Base-by-base conservation (phyloP, 352 stramenopile genomes). In the Paralagenidium karlingii region DNA sequence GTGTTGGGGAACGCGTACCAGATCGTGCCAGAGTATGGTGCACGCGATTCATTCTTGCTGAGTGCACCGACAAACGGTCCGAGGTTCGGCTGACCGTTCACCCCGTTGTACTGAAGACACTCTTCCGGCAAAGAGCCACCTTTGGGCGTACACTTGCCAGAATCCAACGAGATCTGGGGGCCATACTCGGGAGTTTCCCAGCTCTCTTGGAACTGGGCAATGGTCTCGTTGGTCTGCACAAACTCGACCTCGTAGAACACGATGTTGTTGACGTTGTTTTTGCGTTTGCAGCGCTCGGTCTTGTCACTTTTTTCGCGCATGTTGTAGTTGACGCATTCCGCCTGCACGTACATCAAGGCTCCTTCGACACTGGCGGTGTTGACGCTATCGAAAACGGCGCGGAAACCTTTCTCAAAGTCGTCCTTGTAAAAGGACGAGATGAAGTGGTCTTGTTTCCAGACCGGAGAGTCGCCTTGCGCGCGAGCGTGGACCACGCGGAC, bases 11-110 rank as follows among this genome's bases (percentile, higher is more conserved):
- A 45, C 12, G 31, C 34, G 34, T 40, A 53, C 34, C 27, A 51
- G 51, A 47, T 55, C 51, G 64, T 49, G 34, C 52, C 56, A 57
- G 10, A 59, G 65, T 75, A 68, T 48, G 45, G 36, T 62, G 47
- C 44, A 45, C 48, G 45, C 20, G 48, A 45, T 36, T 55, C 46
- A 40, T 47, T 49, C 27, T 24, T 48, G n/a, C 39, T 31, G 20
- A 39, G 50, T 47, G 52, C 55, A 61, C 62, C 61, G 55, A 58
- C 37, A 28, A 18, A 37, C 19, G 19, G 43, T 9, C 34, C 20
- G 7, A n/a, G 30, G 40, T 34, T 40, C 56, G 61, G 56, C 55
- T 65, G 55, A 39, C 60, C 15, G 56, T 70, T 36, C 44, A 54
- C 8, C 44, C 55, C 16, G 34, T 51, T 26, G 40, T 51, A 2